Evolutionary conservation across 495 filamentous ascomycete species (phyloP).

Genomic region (Cetradonia linearis): DNA sequence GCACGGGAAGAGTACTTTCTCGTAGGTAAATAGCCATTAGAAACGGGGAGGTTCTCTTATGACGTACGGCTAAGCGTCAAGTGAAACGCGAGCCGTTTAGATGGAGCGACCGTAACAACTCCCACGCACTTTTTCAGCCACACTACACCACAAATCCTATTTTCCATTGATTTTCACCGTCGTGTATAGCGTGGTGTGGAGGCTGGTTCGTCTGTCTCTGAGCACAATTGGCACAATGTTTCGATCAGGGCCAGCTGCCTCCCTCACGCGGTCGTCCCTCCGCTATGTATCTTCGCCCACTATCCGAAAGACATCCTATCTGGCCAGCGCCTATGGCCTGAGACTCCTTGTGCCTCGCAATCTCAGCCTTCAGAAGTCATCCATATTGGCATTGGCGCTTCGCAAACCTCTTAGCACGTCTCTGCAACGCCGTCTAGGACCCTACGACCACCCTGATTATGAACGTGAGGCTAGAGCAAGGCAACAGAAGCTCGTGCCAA

Average conservation of each 20-base stretch:
- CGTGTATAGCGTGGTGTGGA: not conserved
- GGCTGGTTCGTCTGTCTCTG: not conserved
- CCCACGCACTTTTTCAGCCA: not conserved
- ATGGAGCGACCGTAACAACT: not conserved
- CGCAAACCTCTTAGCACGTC: conserved; percentile 45
- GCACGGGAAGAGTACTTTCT: not conserved
- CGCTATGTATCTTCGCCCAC: conserved; percentile 37
- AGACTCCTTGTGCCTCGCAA: conserved; percentile 18
- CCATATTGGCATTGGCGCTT: conserved; percentile 32
- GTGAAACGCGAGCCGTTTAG: not conserved
- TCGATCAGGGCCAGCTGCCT: conserved; percentile 39
- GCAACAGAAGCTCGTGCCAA: conserved; percentile 40
- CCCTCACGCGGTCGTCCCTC: conserved; percentile 37
- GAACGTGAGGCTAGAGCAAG: conserved; percentile 42
- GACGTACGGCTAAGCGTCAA: conserved; percentile 12
- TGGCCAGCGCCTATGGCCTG: conserved; percentile 32
- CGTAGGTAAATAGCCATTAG: not conserved
- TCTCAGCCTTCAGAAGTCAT: conserved; percentile 26
- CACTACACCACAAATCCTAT: not conserved
- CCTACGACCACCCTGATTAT: conserved; percentile 38
- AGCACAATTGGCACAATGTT: conserved; percentile 32
- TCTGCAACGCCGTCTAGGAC: conserved; percentile 40
- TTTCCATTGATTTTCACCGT: conserved; percentile 1
- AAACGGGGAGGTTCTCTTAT: not conserved
- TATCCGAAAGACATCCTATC: conserved; percentile 36